Conservation (phyloP, 208 protist species). For the Acanthamoeba divionensis region DNA sequence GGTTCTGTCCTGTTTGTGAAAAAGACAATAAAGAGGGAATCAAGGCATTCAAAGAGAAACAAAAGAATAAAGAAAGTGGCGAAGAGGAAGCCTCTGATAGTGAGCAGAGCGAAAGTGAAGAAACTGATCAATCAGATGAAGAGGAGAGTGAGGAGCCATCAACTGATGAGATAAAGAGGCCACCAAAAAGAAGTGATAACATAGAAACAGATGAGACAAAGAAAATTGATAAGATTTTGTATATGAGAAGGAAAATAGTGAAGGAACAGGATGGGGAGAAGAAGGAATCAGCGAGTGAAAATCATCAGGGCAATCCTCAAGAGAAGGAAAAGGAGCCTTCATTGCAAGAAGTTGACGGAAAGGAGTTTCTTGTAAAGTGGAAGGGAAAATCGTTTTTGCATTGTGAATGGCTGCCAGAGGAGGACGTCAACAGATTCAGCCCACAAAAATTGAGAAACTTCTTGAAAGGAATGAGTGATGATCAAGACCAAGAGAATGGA, state of each 20-base stretch:
- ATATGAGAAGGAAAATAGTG: neutral
- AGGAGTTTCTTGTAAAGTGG: conserved; percentile 54
- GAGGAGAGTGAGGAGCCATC: neutral
- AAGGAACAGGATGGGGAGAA: neutral
- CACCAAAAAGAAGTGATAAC: neutral
- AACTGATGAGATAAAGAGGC: neutral
- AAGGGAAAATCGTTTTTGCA: conserved; percentile 36
- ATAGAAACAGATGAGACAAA: neutral
- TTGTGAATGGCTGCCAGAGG: conserved; percentile 11
- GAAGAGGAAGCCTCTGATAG: neutral
- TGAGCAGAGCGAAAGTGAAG: neutral
- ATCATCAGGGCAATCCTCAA: neutral
- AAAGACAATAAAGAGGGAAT: neutral
- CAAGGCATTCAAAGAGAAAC: no score
- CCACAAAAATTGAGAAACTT: neutral
- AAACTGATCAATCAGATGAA: neutral
- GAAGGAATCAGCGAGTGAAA: neutral
- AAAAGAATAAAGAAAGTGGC: neutral
- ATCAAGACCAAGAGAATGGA: no score
- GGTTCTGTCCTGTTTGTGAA: conserved; percentile 13
- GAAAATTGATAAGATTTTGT: neutral
- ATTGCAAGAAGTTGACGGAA: neutral
- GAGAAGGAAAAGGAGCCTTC: neutral
- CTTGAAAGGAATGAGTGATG: neutral
- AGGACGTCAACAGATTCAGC: neutral